Base-by-base conservation (phyloP, 2,329 filamentous ascomycete species). In the Trichoderma sp. region DNA sequence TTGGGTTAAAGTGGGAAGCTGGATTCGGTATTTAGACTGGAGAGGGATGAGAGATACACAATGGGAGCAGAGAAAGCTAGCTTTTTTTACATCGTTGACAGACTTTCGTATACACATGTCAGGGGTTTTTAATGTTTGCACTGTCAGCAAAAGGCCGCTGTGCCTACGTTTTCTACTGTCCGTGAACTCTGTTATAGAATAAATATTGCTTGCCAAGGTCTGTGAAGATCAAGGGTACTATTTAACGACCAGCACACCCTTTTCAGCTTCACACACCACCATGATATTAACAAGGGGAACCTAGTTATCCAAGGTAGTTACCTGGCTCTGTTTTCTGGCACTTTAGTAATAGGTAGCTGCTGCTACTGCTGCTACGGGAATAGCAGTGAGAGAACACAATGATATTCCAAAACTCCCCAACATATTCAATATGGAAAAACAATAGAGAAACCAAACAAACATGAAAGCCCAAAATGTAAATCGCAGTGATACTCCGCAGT, bases 61-160 rank as follows among this genome's bases (percentile, higher is more conserved):
- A 37, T 37, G 59, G 60, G 55, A 67, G 53, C 53, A 67, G 55
- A 43, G 63, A 59, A 29, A 49, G 59, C 60, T 58, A 58, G 59
- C 67, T 57, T 53, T 35, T 69, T 59, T 67, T 55, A 58, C 40
- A 65, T 65, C 53, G 37, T 69, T 60, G 47, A 40, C 60, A 59
- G 29, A 40, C 4, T 53, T 64, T 64, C 68, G 56, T 29, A 37
- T 66, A 59, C 37, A 37, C 16, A 13, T 58, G 24, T 21, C 3
- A 37, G 55, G 52, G 55, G 55, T 47, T 13, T 67, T 59, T 62
- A n/a, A 19, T 52, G 63, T 66, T 66, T 56, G 29, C 11, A 49
- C 11, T 37, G n/a, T 13, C 6, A 37, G 49, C 49, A 47, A 52
- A 58, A 33, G 59, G 59, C 29, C 35, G 52, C 21, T 35, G 37